Percentiles rank a stretch among this genome's conserved stretches.
Evolutionary conservation across 2,329 filamentous ascomycete genomes (phyloP).

Genomic region (Exutisphaerella laricina): DNA sequence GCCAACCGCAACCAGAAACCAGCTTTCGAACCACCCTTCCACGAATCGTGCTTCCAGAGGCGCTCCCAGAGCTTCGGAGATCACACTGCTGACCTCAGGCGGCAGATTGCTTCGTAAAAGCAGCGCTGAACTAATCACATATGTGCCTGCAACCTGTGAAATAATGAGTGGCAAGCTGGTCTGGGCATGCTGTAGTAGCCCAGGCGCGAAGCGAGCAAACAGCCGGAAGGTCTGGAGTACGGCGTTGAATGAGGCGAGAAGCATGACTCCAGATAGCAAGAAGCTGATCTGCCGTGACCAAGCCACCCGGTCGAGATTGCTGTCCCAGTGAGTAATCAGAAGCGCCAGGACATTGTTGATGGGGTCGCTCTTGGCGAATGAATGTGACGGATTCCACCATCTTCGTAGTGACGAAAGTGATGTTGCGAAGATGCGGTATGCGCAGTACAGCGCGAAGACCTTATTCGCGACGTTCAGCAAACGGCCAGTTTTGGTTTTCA

Average conservation of each 20-base stretch:
- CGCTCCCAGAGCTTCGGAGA: slow-evolving; percentile 70
- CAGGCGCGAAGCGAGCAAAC: slow-evolving; percentile 68
- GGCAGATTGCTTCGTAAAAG: slow-evolving; percentile 74
- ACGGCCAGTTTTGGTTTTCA: slow-evolving; percentile 62
- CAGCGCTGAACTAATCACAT: slow-evolving; percentile 75
- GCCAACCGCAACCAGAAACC: slow-evolving; percentile 67
- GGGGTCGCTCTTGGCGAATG: slow-evolving; percentile 68
- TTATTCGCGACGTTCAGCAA: slow-evolving; percentile 60
- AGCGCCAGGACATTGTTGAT: slow-evolving; percentile 78
- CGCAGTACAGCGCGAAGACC: slow-evolving; percentile 72
- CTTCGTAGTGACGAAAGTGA: slow-evolving; percentile 62
- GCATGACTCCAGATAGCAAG: slow-evolving; percentile 73
- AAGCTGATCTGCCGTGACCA: slow-evolving; percentile 86
- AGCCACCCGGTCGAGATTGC: slow-evolving; percentile 70
- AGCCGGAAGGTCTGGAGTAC: slow-evolving; percentile 81
- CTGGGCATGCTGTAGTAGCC: slow-evolving; percentile 66
- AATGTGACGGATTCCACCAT: slow-evolving; percentile 36
- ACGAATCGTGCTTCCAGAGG: slow-evolving; percentile 68
- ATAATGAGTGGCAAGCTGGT: slow-evolving; percentile 74
- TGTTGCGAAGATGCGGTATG: slow-evolving; percentile 75
- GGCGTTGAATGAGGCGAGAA: slow-evolving; percentile 73
- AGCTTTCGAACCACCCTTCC: slow-evolving; percentile 80
- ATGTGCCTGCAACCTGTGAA: slow-evolving; percentile 75
- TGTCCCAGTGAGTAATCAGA: slow-evolving; percentile 77
- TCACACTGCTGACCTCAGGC: slow-evolving; percentile 67